Base-by-base conservation (phyloP, 2,329 filamentous ascomycete genomes). In the Pseudopithomyces maydicus region DNA sequence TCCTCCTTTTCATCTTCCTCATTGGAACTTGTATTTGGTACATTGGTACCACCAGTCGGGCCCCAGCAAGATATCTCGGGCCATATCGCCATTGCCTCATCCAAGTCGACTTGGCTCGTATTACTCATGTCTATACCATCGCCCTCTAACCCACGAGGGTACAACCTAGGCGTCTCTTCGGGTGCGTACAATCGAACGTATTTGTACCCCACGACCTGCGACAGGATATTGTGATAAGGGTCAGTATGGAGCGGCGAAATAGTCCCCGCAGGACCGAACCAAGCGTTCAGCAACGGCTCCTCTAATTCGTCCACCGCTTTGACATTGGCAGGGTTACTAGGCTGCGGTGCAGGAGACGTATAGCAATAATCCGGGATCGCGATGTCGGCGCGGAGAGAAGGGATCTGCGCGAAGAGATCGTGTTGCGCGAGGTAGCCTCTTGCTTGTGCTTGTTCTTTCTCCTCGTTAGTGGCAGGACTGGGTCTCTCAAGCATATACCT, bases 221-320 rank as follows among this genome's bases (percentile, higher is more conserved):
- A 88, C 4, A 98, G 84, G 46, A 98, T 85, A 70, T 98, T 98
- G 72, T 97, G 91, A 74, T 97, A 96, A 1, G 90, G 91, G 69
- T 98, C 95, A 1, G 92, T 96, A 74, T 99, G 95, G 0, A 98
- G 81, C 1, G 95, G 95, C 0, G 92, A 97, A 61, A 97, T 93
- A 0, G 95, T 98, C 48, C 87, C 88, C 0, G 87, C 81, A 0
- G 95, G 95, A 0, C 95, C 95, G 61, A 98, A 89, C 95, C 95
- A 99, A 7, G 91, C 92, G 75, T 98, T 96, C 17, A 96, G 81
- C 42, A 90, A 80, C 0, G 91, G 91, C 20, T 85, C 82, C 8
- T 77, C 71, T 19, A 80, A 72, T 17, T 68, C 63, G 0, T 65
- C 41, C 0, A 61, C 55, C 1, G 64, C 39, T 20, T 67, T 65